Base-by-base conservation (phyloP, 2,329 filamentous ascomycete species). In the Beauveria caledonica region DNA sequence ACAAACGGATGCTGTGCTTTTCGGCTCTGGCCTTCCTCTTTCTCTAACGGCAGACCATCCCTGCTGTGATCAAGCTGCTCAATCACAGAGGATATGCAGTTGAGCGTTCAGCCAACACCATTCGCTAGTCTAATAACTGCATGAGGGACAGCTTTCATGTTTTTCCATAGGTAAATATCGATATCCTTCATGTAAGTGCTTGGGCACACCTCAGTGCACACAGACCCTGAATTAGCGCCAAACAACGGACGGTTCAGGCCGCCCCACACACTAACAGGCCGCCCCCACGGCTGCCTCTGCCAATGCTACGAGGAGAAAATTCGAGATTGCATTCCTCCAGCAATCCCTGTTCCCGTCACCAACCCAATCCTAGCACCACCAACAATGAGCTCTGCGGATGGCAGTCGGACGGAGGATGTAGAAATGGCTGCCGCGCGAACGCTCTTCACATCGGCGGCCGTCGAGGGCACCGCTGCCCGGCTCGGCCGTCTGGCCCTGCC, bases 401-500 rank as follows among this genome's bases (percentile, higher is more conserved):
- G 25, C n/a, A 33, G 58, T 25, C 59, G 15, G 15, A 29, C 27
- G n/a, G 63, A 64, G 56, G 60, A 64, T 21, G 56, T 64, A 58
- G 58, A 63, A 53, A 62, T 61, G 51, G 68, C 68, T 66, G 60
- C 66, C 45, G 62, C 63, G 52, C 66, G 66, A 50, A 68, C 66
- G 17, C 66, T 73, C 63, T 84, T 84, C 63, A 77, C 73, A 61
- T 68, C 72, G n/a, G 69, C 73, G 15, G 63, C 71, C 2, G 66
- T 69, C 23, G 72, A 77, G 60, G 75, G 71, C 23, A 68, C 73
- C 29, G 77, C 76, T 23, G 83, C 88, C 40, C 83, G 92, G 57
- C 75, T 93, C 9, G 92, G 89, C 4, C 80, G 78, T 57, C 74
- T 97, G 25, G 75, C 79, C 5, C 71, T 94, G 6, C 78, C 73